These are phyloP conservation scores for Alopecurus myosuroides DNA, from an alignment of 176 grass and related monocot genomes.

Conservation along the genomic window DNA sequence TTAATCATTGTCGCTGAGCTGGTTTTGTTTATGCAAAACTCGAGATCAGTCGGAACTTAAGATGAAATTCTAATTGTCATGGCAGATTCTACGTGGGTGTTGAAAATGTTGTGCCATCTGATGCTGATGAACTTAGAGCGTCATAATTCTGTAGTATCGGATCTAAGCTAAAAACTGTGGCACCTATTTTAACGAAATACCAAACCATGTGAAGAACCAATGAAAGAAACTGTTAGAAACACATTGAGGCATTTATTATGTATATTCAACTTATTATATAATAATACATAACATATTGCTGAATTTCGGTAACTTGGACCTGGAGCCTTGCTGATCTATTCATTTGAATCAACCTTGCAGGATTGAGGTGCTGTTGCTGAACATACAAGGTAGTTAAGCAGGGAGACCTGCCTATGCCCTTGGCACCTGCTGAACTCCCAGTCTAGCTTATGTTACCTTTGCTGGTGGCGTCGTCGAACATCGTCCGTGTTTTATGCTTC, in stretches of 20 bases:
- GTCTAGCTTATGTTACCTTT: not conserved
- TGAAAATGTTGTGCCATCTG: not conserved
- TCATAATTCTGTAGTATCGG: not conserved
- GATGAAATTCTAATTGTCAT: not conserved
- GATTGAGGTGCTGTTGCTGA: slow-evolving; percentile 16
- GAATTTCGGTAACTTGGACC: not conserved
- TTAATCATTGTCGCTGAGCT: not conserved
- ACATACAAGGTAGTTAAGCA: not conserved
- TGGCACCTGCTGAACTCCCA: not conserved
- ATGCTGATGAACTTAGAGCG: not conserved
- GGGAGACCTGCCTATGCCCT: not conserved
- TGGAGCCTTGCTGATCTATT: not conserved
- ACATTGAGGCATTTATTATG: not conserved
- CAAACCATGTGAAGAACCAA: not conserved
- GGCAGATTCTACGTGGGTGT: not conserved
- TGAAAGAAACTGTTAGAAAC: not conserved
- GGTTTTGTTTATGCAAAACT: not conserved
- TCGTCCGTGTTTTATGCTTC: not conserved
- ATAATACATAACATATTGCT: not conserved
- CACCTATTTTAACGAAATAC: not conserved
- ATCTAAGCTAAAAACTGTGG: not conserved
- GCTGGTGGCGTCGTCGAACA: slow-evolving; percentile 5
- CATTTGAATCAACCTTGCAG: slow-evolving; percentile 20
- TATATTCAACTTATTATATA: not conserved
- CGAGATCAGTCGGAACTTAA: not conserved